These are phyloP conservation scores for Arthrobotrys sphaeroides DNA, from an alignment of 2,329 filamentous ascomycete species.

Conservation along the genomic window DNA sequence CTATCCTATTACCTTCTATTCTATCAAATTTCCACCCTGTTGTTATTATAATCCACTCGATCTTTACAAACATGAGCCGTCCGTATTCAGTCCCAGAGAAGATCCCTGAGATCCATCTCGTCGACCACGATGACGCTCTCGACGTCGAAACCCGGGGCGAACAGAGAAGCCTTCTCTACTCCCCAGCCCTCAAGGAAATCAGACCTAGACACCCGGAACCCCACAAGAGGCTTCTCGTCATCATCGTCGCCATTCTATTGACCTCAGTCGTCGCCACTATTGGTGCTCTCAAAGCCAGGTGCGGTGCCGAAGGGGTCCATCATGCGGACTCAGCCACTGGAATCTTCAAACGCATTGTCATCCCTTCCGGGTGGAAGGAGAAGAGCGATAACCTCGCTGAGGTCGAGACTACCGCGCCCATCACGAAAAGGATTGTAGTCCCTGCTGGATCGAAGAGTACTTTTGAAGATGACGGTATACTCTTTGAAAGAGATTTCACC, in stretches of 20 bases:
- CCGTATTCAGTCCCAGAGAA: slow-evolving; percentile 20
- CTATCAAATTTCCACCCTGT: background rate
- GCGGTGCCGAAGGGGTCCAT: background rate
- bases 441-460: background rate
- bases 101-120: slow-evolving; percentile 31
- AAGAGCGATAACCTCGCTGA: background rate
- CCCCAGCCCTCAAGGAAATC: background rate
- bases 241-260: slow-evolving; percentile 11
- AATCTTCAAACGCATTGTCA: slow-evolving; percentile 3
- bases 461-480: background rate
- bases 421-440: slow-evolving; percentile 6
- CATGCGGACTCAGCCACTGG: background rate
- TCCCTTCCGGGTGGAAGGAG: slow-evolving; percentile 10
- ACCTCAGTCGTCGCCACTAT: slow-evolving; percentile 12
- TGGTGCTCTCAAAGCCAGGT: slow-evolving; percentile 23
- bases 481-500: slow-evolving; percentile 15
- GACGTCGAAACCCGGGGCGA: slow-evolving; percentile 29
- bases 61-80: slow-evolving; percentile 1
- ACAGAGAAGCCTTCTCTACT: slow-evolving; percentile 7
- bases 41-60: too few species aligned
- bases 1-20: background rate
- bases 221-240: slow-evolving; percentile 9
- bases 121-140: slow-evolving; percentile 1
- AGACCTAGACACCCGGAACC: slow-evolving; percentile 6
- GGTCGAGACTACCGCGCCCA: background rate